Conservation (phyloP, 2,329 filamentous ascomycete genomes). For the Neocucurbitaria cava region DNA sequence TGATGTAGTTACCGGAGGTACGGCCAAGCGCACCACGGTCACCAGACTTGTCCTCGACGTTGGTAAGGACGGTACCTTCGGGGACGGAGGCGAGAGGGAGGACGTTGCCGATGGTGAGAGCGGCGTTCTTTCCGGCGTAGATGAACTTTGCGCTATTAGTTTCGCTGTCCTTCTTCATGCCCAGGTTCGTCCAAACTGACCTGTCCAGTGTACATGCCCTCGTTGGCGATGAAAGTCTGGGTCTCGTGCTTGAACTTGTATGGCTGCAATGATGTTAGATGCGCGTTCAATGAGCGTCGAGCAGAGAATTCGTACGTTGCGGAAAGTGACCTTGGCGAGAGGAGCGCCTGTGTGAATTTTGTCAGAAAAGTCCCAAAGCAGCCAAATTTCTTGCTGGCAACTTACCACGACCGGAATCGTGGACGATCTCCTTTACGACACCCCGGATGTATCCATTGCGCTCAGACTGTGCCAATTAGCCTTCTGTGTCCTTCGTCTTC, state of each 20-base stretch:
- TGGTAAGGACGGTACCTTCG: conserved; percentile 98
- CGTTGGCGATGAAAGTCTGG: conserved; percentile 99
- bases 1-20: conserved; percentile 99
- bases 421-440: conserved; percentile 98
- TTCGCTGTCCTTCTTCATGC: neutral
- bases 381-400: conserved; percentile 17
- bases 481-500: conserved; percentile 33
- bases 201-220: conserved; percentile 99
- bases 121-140: conserved; percentile 99
- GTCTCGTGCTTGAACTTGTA: conserved; percentile 98
- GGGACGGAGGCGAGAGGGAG: conserved; percentile 93
- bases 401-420: conserved; percentile 95
- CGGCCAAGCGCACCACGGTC: conserved; percentile 96
- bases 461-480: conserved; percentile 65
- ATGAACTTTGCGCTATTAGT: conserved; percentile 69
- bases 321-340: conserved; percentile 95
- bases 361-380: conserved; percentile 25
- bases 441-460: conserved; percentile 97
- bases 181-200: conserved; percentile 30
- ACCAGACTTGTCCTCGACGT: conserved; percentile 98
- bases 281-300: conserved; percentile 3
- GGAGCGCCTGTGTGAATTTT: conserved; percentile 62
- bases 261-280: conserved; percentile 56
- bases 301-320: conserved; percentile 61
- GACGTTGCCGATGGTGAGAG: conserved; percentile 96